Evolutionary conservation across 2,329 filamentous ascomycete genomes (phyloP).

Genomic region (Botryotinia narcissicola): DNA sequence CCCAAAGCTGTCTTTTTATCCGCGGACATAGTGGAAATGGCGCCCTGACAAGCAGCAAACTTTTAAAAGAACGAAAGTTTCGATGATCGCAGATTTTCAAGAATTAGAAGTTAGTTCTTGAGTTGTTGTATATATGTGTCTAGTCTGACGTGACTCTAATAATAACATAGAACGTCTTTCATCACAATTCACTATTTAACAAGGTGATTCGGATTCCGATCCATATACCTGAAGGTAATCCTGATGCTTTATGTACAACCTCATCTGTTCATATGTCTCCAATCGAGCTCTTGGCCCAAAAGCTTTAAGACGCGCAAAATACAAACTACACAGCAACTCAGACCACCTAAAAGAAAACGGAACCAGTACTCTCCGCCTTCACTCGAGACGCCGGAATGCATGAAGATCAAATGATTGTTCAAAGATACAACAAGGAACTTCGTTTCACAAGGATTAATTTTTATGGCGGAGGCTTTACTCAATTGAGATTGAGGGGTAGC

Average conservation of each 20-base stretch:
- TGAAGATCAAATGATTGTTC: background rate
- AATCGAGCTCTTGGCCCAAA: background rate
- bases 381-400: background rate
- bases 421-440: background rate
- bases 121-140: background rate
- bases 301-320: background rate
- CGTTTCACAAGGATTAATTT: background rate
- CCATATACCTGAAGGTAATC: background rate
- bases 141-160: background rate
- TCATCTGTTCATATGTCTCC: background rate
- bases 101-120: background rate
- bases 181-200: background rate
- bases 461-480: background rate
- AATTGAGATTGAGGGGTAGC: background rate
- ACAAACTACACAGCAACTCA: background rate
- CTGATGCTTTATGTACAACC: background rate
- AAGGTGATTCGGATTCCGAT: background rate
- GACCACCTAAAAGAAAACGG: background rate
- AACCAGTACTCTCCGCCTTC: background rate
- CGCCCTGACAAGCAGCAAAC: background rate
- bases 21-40: background rate
- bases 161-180: background rate
- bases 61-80: background rate
- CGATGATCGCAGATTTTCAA: background rate
- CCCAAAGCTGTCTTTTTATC: slow-evolving; percentile 2